Percentiles rank a stretch among this genome's conserved stretches.
Evolutionary conservation across 306 rosid species (phyloP).

Genomic region (Senna tora): DNA sequence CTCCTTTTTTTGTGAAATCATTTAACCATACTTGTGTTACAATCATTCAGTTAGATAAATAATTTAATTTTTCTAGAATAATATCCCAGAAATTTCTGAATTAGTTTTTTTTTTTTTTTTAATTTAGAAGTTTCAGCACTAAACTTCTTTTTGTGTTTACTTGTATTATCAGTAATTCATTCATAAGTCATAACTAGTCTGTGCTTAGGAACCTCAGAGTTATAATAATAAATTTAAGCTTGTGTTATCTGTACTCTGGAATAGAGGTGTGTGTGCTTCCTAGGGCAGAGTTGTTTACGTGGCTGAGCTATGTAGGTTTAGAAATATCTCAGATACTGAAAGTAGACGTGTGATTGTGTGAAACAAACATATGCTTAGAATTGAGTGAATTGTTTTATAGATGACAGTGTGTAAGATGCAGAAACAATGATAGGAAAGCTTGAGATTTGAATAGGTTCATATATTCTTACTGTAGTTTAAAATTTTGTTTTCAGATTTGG

Average conservation of each 20-base stretch:
- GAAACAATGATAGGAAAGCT: not conserved
- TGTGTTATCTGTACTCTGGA: conserved; percentile 17
- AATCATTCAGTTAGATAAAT: conserved; percentile 15
- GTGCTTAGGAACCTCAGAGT: not conserved
- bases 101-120: conserved; percentile 4
- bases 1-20: conserved; percentile 18
- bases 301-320: not conserved
- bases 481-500: conserved; percentile 10
- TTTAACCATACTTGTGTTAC: conserved; percentile 14
- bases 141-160: conserved; percentile 3
- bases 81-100: conserved; percentile 10
- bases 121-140: conserved; percentile 3
- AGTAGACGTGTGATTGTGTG: conserved; percentile 1
- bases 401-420: not conserved
- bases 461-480: not conserved
- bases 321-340: conserved; percentile 14
- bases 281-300: not conserved
- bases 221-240: not conserved
- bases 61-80: conserved; percentile 26
- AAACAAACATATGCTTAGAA: conserved; percentile 22
- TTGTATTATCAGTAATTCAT: not conserved
- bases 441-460: not conserved
- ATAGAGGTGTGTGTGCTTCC: conserved; percentile 7
- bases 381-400: not conserved
- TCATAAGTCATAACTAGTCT: not conserved